A percentile compares a stretch with the other conserved stretches of the same genome.
Evolutionary conservation across 2,329 filamentous ascomycete genomes (phyloP).

Genomic region (Curvularia sp.): DNA sequence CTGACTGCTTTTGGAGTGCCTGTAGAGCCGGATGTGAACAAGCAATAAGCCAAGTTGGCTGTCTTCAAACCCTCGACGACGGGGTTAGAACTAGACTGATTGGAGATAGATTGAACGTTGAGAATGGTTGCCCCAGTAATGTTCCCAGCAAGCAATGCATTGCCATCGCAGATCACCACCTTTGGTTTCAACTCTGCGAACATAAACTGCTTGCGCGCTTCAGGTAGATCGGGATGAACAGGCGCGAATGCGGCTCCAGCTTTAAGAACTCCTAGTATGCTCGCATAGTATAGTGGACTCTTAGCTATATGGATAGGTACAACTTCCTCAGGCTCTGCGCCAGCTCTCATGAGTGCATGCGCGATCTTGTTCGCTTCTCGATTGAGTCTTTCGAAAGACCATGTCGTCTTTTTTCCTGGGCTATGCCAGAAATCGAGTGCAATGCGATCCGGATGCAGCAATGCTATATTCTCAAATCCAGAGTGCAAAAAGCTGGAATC

Average conservation of each 20-base stretch:
- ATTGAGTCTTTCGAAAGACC: constrained; percentile 46
- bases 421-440: constrained; percentile 52
- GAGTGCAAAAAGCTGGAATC: constrained; percentile 44
- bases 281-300: constrained; percentile 47
- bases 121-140: constrained; percentile 21
- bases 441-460: constrained; percentile 32
- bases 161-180: constrained; percentile 32
- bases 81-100: constrained; percentile 32
- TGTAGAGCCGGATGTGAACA: constrained; percentile 56
- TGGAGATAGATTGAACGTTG: constrained; percentile 23
- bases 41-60: constrained; percentile 51
- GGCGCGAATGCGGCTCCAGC: constrained; percentile 50
- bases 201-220: constrained; percentile 48
- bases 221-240: constrained; percentile 47
- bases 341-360: constrained; percentile 34
- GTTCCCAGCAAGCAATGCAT: background rate
- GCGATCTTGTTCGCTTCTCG: constrained; percentile 46
- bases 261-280: constrained; percentile 52
- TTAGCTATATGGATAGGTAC: constrained; percentile 48
- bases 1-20: constrained; percentile 55
- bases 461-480: constrained; percentile 49
- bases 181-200: constrained; percentile 44
- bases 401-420: constrained; percentile 39
- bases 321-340: constrained; percentile 41
- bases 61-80: constrained; percentile 32